These are phyloP conservation scores for Candida nitratophila DNA, from an alignment of 805 yeast species.

Conservation along the genomic window DNA sequence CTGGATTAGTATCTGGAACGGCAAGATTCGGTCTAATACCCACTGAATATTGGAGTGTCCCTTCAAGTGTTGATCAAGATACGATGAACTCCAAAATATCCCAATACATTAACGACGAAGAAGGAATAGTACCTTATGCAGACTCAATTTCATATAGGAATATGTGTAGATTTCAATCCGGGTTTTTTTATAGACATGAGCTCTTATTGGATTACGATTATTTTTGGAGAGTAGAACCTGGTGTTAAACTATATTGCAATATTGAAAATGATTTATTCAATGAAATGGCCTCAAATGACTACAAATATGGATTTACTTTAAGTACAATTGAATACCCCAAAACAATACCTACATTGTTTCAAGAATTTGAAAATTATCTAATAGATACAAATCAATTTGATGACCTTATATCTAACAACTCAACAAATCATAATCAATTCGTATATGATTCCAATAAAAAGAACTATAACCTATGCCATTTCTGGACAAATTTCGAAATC, in stretches of 20 bases:
- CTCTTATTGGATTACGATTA: slow-evolving; percentile 64
- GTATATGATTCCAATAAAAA: slow-evolving; percentile 51
- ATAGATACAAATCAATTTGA: slow-evolving; percentile 28
- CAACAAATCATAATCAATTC: slow-evolving; percentile 61
- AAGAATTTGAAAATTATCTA: slow-evolving; percentile 28
- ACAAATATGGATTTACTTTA: slow-evolving; percentile 69
- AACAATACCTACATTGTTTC: slow-evolving; percentile 52
- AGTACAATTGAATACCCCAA: slow-evolving; percentile 62
- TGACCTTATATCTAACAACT: slow-evolving; percentile 29
- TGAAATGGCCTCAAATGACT: slow-evolving; percentile 61
- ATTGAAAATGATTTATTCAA: slow-evolving; percentile 66
- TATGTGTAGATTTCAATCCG: slow-evolving; percentile 87
- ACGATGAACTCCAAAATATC: slow-evolving; percentile 14
- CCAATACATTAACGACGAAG: slow-evolving; percentile 14
- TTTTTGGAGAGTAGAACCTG: slow-evolving; percentile 94
- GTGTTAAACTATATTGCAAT: slow-evolving; percentile 69
- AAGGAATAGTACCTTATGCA: slow-evolving; percentile 50
- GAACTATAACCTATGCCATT: no score
- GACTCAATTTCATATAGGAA: slow-evolving; percentile 62
- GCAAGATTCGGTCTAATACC: slow-evolving; percentile 60
- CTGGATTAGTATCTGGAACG: slow-evolving; percentile 48
- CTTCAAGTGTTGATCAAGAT: slow-evolving; percentile 26
- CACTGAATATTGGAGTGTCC: slow-evolving; percentile 61
- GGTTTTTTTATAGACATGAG: slow-evolving; percentile 72
- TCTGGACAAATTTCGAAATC: no score